A percentile compares a stretch with the other conserved stretches of the same genome.
These are phyloP conservation scores for Penicillium digitatum DNA, from an alignment of 2,329 filamentous ascomycete species.

Conservation along the genomic window DNA sequence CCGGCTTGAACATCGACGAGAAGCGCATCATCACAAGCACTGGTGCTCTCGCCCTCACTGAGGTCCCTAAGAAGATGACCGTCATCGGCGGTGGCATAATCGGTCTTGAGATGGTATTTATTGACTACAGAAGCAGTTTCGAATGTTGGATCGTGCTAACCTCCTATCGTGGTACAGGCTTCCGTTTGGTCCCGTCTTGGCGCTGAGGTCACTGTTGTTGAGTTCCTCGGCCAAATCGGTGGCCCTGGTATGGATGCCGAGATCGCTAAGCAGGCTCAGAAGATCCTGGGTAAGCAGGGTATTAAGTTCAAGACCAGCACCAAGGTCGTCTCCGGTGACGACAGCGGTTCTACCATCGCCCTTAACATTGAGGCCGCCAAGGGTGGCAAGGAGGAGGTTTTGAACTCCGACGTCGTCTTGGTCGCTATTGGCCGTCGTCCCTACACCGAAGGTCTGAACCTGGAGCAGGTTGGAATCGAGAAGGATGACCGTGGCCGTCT, in stretches of 20 bases:
- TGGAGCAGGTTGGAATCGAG: slow-evolving; percentile 77
- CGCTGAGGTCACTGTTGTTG: slow-evolving; percentile 91
- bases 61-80: slow-evolving; percentile 93
- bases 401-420: slow-evolving; percentile 92
- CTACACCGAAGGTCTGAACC: slow-evolving; percentile 84
- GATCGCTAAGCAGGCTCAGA: slow-evolving; percentile 85
- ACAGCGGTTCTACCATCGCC: slow-evolving; percentile 70
- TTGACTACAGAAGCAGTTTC: background rate
- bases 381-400: slow-evolving; percentile 87
- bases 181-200: slow-evolving; percentile 96
- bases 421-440: slow-evolving; percentile 95
- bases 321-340: slow-evolving; percentile 86
- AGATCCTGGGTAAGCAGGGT: slow-evolving; percentile 92
- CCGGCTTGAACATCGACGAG: slow-evolving; percentile 92
- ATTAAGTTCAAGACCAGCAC: slow-evolving; percentile 98
- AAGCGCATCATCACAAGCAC: slow-evolving; percentile 97
- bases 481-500: slow-evolving; percentile 87
- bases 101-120: slow-evolving; percentile 84
- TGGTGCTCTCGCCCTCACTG: slow-evolving; percentile 79
- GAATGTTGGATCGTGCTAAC: slow-evolving; percentile 4
- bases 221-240: slow-evolving; percentile 94
- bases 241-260: slow-evolving; percentile 96
- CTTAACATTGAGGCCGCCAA: slow-evolving; percentile 87
- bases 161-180: slow-evolving; percentile 42
- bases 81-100: slow-evolving; percentile 99